Percentiles rank a stretch among this genome's conserved stretches.
phyloP scores from a whole-genome alignment of 1,139 yeast species.

The Hanseniaspora sp. region DNA sequence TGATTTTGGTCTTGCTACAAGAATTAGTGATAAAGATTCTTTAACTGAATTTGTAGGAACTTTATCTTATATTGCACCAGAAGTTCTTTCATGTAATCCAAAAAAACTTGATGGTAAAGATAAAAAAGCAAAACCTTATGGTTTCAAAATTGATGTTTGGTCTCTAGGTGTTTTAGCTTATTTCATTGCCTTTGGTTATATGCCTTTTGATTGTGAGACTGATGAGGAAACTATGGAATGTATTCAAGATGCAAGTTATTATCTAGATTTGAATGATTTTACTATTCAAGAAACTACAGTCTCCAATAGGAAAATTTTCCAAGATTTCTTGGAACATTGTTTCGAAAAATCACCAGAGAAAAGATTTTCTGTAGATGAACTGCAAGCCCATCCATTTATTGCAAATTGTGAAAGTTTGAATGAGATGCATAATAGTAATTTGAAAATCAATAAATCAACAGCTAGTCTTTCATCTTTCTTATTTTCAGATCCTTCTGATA shows the following conservation, averaged over 20 bases:
- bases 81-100: constrained; percentile 42
- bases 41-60: constrained; percentile 50
- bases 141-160: constrained; percentile 60
- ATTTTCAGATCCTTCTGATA: not conserved
- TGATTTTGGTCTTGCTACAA: constrained; percentile 52
- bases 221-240: constrained; percentile 60
- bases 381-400: constrained; percentile 38
- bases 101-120: constrained; percentile 19
- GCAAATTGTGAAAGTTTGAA: constrained; percentile 17
- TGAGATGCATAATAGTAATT: not conserved
- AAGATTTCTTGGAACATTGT: constrained; percentile 49
- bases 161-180: constrained; percentile 65
- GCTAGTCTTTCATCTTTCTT: constrained; percentile 11
- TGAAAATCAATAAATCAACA: constrained; percentile 12
- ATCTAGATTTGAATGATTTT: constrained; percentile 34
- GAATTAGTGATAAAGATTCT: constrained; percentile 32
- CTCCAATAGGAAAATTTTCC: constrained; percentile 51
- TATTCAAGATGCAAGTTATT: constrained; percentile 45
- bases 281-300: constrained; percentile 31
- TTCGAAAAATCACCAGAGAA: constrained; percentile 38
- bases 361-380: constrained; percentile 41
- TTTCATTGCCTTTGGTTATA: constrained; percentile 62
- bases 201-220: constrained; percentile 70
- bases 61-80: constrained; percentile 68
- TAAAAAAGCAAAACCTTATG: constrained; percentile 32